These are phyloP conservation scores for Pyrenopolyporus hunteri DNA, from an alignment of 495 filamentous ascomycete genomes.

Conservation along the genomic window DNA sequence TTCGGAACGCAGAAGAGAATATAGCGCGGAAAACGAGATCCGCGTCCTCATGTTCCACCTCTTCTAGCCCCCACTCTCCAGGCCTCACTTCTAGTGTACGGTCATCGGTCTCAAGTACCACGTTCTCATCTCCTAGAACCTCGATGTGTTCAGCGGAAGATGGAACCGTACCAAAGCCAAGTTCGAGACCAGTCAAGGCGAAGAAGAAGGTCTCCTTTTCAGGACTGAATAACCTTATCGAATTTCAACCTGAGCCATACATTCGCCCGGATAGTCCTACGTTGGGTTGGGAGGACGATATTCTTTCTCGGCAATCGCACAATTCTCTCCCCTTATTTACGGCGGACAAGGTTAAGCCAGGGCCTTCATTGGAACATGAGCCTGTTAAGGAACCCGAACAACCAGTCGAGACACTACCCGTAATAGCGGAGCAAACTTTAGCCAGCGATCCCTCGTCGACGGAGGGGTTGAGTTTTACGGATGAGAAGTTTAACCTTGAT, in stretches of 20 bases:
- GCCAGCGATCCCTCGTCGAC: constrained; percentile 1
- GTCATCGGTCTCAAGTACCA: constrained; percentile 48
- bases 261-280: constrained; percentile 56
- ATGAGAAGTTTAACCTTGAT: constrained; percentile 38
- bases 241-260: constrained; percentile 47
- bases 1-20: constrained; percentile 48
- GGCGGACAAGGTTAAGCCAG: constrained; percentile 15
- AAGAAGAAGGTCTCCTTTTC: constrained; percentile 64
- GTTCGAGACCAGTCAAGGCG: constrained; percentile 24
- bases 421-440: constrained; percentile 1
- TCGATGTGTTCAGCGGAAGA: constrained; percentile 52
- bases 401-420: constrained; percentile 3
- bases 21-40: constrained; percentile 42
- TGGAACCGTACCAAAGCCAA: constrained; percentile 25
- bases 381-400: background rate
- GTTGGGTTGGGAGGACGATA: constrained; percentile 50
- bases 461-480: constrained; percentile 18
- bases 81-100: constrained; percentile 52
- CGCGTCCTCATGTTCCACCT: constrained; percentile 44
- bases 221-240: constrained; percentile 44
- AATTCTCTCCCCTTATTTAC: constrained; percentile 18
- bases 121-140: constrained; percentile 50
- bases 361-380: constrained; percentile 6
- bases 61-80: constrained; percentile 53
- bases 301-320: constrained; percentile 27